A percentile compares a stretch with the other conserved stretches of the same genome.
Conservation (phyloP, 495 filamentous ascomycete species). For the Xylaria bambusicola region DNA sequence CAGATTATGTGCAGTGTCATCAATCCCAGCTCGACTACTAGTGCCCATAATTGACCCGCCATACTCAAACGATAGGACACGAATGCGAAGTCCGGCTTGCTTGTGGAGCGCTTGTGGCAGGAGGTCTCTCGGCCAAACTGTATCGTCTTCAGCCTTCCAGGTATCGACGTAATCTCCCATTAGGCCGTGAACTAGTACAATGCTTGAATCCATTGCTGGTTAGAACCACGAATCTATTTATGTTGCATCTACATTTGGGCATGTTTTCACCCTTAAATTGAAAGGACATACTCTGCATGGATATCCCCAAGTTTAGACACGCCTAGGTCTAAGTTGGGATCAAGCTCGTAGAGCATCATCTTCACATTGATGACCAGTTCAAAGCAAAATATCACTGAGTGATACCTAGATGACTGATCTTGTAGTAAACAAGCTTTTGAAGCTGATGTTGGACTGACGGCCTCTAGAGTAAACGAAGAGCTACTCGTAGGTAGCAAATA, state of each 20-base stretch:
- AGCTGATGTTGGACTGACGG: no score
- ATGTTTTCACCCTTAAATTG: neutral
- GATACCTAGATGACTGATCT: no score
- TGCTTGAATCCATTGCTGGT: neutral
- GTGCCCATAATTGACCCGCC: neutral
- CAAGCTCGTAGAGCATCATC: neutral
- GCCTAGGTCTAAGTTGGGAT: neutral
- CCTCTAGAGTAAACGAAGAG: no score
- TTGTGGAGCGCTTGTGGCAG: neutral
- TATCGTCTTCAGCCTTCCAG: neutral
- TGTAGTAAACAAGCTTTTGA: no score
- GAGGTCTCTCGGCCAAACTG: neutral
- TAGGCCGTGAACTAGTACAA: neutral
- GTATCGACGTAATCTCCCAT: neutral
- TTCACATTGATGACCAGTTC: neutral
- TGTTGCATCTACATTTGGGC: neutral
- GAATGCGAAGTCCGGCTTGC: neutral
- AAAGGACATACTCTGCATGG: neutral
- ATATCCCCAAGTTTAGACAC: neutral
- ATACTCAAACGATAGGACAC: neutral
- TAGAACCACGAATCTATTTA: neutral
- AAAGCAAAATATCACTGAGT: no score
- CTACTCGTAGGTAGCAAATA: no score
- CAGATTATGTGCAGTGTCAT: neutral
- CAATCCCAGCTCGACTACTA: neutral